These are phyloP conservation scores for Ophiocordyceps australis DNA, from an alignment of 2,329 filamentous ascomycete genomes.

Conservation along the genomic window DNA sequence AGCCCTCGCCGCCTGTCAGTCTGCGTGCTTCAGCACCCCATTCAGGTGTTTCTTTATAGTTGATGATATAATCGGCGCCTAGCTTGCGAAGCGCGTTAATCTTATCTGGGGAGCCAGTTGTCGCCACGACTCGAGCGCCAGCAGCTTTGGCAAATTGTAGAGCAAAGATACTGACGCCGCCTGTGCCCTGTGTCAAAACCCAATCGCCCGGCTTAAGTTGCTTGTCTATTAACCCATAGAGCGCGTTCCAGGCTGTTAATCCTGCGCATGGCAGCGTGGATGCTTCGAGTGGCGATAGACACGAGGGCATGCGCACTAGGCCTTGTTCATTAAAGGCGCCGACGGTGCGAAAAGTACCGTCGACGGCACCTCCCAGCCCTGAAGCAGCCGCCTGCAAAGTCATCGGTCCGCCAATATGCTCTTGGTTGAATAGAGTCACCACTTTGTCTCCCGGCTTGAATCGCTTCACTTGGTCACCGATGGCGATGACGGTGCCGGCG, in stretches of 20 bases:
- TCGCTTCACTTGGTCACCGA: conserved; percentile 27
- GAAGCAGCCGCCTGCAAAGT: conserved; percentile 17
- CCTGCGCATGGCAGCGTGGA: conserved; percentile 41
- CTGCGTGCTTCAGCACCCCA: conserved; percentile 26
- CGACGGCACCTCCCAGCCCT: conserved; percentile 48
- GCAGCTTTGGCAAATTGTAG: conserved; percentile 36
- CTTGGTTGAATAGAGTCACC: conserved; percentile 43
- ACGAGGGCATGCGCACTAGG: conserved; percentile 42
- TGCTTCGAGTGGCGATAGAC: conserved; percentile 32
- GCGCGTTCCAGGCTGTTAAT: conserved; percentile 47
- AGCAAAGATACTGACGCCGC: conserved; percentile 48
- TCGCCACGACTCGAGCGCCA: conserved; percentile 28
- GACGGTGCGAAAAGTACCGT: conserved; percentile 52
- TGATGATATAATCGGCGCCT: conserved; percentile 29
- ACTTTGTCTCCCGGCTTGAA: conserved; percentile 35
- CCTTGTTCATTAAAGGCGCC: conserved; percentile 50
- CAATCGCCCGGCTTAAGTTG: conserved; percentile 31
- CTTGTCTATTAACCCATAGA: conserved; percentile 33
- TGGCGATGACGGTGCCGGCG: conserved; percentile 31
- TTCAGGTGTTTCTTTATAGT: conserved; percentile 24
- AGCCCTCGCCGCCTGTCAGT: conserved; percentile 22
- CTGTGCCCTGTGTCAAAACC: conserved; percentile 54
- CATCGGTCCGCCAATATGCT: conserved; percentile 26
- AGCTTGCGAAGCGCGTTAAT: conserved; percentile 22
- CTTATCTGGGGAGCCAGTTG: conserved; percentile 26